Conservation (phyloP, 2,329 filamentous ascomycete genomes). For the Clonostachys rhizophaga region DNA sequence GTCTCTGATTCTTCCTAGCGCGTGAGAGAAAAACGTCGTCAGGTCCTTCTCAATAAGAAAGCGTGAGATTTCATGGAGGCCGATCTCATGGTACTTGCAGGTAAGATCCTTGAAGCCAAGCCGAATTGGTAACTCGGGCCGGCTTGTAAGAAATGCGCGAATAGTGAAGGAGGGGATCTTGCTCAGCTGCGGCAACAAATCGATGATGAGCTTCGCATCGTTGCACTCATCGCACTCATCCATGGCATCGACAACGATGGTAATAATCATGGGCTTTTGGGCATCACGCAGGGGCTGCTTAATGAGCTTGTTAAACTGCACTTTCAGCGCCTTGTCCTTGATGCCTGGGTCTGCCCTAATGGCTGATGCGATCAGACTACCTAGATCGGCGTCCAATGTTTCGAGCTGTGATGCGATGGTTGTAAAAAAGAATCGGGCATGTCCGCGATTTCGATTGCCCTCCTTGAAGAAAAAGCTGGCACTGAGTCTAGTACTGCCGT, state of each 20-base stretch:
- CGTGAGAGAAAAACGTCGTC: constrained; percentile 15
- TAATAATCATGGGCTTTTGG: not conserved
- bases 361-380: not conserved
- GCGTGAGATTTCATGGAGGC: constrained; percentile 22
- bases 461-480: constrained; percentile 7
- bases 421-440: not conserved
- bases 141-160: constrained; percentile 28
- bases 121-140: constrained; percentile 26
- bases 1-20: constrained; percentile 16
- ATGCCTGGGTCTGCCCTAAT: not conserved
- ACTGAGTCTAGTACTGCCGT: not conserved
- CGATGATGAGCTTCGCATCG: not conserved
- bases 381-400: not conserved
- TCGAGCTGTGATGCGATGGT: not conserved
- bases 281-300: not conserved
- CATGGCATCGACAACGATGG: not conserved
- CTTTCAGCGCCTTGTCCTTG: not conserved
- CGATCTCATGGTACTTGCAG: constrained; percentile 19
- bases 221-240: not conserved
- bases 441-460: not conserved
- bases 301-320: constrained; percentile 5
- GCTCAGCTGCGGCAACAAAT: constrained; percentile 9
- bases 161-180: constrained; percentile 8
- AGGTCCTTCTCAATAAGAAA: constrained; percentile 25
- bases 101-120: constrained; percentile 21